These are phyloP conservation scores for Pseudomicrostroma phylloplanum DNA, from an alignment of 1,284 basidiomycete species.

Conservation along the genomic window DNA sequence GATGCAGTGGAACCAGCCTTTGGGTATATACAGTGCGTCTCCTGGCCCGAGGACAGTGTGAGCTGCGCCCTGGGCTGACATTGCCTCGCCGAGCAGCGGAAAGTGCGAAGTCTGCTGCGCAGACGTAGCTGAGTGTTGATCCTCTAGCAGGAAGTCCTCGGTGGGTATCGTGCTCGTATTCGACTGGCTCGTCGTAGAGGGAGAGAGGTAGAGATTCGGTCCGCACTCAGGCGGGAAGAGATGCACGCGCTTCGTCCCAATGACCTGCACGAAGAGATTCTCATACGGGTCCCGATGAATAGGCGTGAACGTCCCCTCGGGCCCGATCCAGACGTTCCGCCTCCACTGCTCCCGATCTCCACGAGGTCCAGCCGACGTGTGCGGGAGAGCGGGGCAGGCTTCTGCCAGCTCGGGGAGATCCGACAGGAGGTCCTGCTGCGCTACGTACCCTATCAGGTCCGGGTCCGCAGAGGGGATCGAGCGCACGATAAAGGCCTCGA, in stretches of 20 bases:
- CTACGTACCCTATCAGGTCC: slow-evolving; percentile 25
- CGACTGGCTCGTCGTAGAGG: slow-evolving; percentile 14
- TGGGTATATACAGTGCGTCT: slow-evolving; percentile 29
- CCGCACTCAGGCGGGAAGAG: slow-evolving; percentile 23
- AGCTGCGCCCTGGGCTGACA: slow-evolving; percentile 10
- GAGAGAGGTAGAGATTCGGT: slow-evolving; percentile 19
- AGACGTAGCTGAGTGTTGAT: background rate
- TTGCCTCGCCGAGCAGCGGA: slow-evolving; percentile 19
- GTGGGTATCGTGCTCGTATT: slow-evolving; percentile 26
- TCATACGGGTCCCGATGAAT: slow-evolving; percentile 9
- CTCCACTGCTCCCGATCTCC: slow-evolving; percentile 28
- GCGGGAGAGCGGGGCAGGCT: slow-evolving; percentile 27
- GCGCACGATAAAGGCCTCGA: slow-evolving; percentile 30
- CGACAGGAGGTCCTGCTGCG: slow-evolving; percentile 31
- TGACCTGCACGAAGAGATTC: slow-evolving; percentile 31
- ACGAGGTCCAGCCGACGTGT: slow-evolving; percentile 26
- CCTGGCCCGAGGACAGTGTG: slow-evolving; percentile 20
- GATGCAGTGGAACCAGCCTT: slow-evolving; percentile 33
- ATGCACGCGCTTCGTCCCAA: slow-evolving; percentile 28
- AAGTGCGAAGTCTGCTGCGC: slow-evolving; percentile 2
- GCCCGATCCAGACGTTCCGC: slow-evolving; percentile 34
- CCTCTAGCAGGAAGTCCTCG: slow-evolving; percentile 21
- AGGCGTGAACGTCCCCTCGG: slow-evolving; percentile 28
- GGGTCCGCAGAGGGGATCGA: slow-evolving; percentile 21
- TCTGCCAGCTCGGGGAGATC: slow-evolving; percentile 15